Base-by-base conservation (phyloP, 768 basidiomycete genomes). In the Termitomyces heimii region DNA sequence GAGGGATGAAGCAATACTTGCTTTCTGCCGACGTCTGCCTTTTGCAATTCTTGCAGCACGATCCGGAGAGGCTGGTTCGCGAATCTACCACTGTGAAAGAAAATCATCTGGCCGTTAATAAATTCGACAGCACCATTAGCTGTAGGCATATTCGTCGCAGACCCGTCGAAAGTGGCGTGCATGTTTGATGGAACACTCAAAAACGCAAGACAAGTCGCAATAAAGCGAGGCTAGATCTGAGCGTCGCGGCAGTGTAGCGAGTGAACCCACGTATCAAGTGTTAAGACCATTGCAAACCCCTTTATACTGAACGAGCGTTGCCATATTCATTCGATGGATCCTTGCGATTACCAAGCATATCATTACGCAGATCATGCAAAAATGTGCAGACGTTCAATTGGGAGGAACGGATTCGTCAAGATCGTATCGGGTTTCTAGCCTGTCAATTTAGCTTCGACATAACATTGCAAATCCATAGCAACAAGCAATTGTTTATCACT, bases 11-110 rank as follows among this genome's bases (percentile, higher is more conserved):
- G 1, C 22, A 20, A 47, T 40, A 68, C 68, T 62, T 70, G 82
- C 87, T 88, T 88, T 67, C 87, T 73, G 22, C 86, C 87, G 44
- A 83, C 66, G 66, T 85, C 77, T 13, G 87, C 84, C 64, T 85
- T 83, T 68, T 88, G 87, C 32, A 85, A 67, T 67, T 86, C 87
- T 47, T 73, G 61, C 60, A 84, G 72, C 63, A 83, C 79, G 40
- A 78, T 74, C 40, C 81, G 82, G 35, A 86, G 70, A 28, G 69
- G 72, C 50, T 73, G 67, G 29, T 73, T 73, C n/a, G 68, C 66
- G 62, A 88, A 84, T 62, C 79, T 78, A 7, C 86, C 86, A 28
- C 13, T 28, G 9, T 1, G 37, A 13, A 52, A 40, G 26, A 52
- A 20, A 8, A 52, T 10, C 39, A 52, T 26, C 13, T 52, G 37